Conservation (phyloP, 352 stramenopile species). For the Phytophthora rubi region DNA sequence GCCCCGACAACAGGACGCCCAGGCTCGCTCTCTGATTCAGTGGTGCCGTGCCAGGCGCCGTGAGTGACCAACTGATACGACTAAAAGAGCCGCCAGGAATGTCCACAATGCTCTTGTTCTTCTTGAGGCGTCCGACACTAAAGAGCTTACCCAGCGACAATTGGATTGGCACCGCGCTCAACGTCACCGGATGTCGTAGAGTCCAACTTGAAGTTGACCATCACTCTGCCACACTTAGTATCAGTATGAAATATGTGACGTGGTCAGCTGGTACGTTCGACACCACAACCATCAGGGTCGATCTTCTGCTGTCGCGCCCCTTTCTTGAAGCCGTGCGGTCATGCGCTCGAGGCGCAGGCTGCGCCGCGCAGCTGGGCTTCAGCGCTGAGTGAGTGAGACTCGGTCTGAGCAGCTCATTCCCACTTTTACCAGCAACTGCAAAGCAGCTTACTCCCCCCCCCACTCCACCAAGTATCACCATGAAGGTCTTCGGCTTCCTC, state of each 20-base stretch:
- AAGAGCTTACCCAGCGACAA: background rate
- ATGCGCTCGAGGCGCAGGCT: constrained; percentile 16
- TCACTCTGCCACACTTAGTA: constrained; percentile 7
- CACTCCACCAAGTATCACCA: constrained; percentile 29
- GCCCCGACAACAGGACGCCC: constrained; percentile 4
- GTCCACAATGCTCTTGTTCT: background rate
- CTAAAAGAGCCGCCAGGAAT: background rate
- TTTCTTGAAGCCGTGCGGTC: constrained; percentile 25
- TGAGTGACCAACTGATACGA: background rate
- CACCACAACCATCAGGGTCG: constrained; percentile 21
- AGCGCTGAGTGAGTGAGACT: too few relatives aligned
- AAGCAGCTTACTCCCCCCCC: constrained; percentile 36
- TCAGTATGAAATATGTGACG: constrained; percentile 9
- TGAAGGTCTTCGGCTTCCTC: constrained; percentile 53
- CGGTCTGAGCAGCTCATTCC: constrained; percentile 31
- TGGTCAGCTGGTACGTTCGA: constrained; percentile 10
- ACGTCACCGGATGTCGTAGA: background rate
- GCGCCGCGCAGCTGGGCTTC: background rate
- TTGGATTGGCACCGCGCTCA: background rate
- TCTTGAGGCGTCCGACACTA: background rate
- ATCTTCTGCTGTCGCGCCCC: background rate
- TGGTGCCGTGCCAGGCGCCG: background rate
- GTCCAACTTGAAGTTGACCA: constrained; percentile 30
- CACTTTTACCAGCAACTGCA: constrained; percentile 48
- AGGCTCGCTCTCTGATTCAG: constrained; percentile 2